Conservation (phyloP, 2,329 filamentous ascomycete species). For the Dendrostoma leiphaemia region DNA sequence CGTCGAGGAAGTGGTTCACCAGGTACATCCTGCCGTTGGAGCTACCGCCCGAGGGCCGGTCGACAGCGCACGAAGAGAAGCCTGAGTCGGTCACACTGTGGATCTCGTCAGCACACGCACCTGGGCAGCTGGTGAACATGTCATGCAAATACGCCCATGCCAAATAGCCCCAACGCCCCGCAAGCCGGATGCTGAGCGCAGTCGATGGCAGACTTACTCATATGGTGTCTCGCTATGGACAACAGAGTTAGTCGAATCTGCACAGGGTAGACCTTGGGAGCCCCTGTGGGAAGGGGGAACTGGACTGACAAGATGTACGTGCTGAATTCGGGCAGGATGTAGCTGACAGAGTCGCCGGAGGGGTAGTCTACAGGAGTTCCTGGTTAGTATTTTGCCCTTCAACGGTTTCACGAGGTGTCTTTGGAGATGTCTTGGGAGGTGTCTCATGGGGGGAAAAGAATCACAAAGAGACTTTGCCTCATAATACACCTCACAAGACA, state of each 20-base stretch:
- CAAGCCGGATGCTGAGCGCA: too few species aligned
- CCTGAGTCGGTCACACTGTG: conserved; percentile 46
- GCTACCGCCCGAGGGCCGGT: conserved; percentile 53
- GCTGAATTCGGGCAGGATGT: conserved; percentile 62
- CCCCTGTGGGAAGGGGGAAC: too few species aligned
- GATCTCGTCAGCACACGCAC: neutral
- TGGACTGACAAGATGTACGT: conserved; percentile 35
- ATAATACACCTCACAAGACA: too few species aligned
- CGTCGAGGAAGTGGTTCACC: conserved; percentile 65
- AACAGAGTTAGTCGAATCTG: neutral
- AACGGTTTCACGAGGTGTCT: too few species aligned
- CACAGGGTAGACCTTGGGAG: neutral
- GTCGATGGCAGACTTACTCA: conserved; percentile 41
- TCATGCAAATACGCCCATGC: too few species aligned
- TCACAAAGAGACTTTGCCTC: too few species aligned
- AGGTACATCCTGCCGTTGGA: conserved; percentile 41
- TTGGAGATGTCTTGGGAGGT: too few species aligned
- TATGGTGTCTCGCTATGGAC: conserved; percentile 61
- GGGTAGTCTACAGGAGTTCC: too few species aligned
- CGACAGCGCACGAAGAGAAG: conserved; percentile 64
- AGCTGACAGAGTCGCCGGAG: conserved; percentile 42
- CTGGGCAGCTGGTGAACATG: too few species aligned
- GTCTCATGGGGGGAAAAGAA: too few species aligned
- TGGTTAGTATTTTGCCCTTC: too few species aligned
- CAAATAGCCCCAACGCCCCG: too few species aligned